Percentiles rank a stretch among this genome's conserved stretches.
phyloP scores from a whole-genome alignment of 352 stramenopile species.

The Elongisporangium undulatum region DNA sequence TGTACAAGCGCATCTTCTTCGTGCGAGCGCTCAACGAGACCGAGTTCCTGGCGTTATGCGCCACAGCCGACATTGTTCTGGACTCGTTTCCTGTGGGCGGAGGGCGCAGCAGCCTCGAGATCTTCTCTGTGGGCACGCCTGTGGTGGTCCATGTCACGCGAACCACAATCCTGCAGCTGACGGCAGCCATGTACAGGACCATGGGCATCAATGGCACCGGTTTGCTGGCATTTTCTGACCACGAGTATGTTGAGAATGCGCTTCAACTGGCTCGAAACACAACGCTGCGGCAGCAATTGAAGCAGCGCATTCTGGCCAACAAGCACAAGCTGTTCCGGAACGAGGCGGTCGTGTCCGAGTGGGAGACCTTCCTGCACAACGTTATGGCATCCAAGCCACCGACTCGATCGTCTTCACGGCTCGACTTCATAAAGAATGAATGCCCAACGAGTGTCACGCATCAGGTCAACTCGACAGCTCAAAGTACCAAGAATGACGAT shows the following conservation, averaged over 20 bases:
- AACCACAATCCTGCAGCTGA: conserved; percentile 60
- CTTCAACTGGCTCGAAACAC: conserved; percentile 25
- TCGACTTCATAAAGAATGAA: background rate
- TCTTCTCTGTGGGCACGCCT: conserved; percentile 54
- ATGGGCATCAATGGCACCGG: conserved; percentile 31
- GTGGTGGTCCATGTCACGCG: conserved; percentile 44
- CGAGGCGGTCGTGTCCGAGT: conserved; percentile 28
- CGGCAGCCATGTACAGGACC: conserved; percentile 46
- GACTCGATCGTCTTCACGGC: background rate
- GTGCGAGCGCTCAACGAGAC: conserved; percentile 23
- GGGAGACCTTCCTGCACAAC: conserved; percentile 27
- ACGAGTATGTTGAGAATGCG: conserved; percentile 17
- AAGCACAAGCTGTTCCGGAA: conserved; percentile 33
- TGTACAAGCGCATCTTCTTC: conserved; percentile 41
- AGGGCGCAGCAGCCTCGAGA: conserved; percentile 51
- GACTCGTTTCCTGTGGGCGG: conserved; percentile 67
- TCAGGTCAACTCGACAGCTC: background rate
- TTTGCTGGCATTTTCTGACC: conserved; percentile 20
- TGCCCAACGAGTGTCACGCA: background rate
- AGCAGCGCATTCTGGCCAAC: conserved; percentile 19
- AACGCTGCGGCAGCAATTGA: conserved; percentile 8
- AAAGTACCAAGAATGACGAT: background rate
- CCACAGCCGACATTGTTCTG: conserved; percentile 41
- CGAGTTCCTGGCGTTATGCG: conserved; percentile 41
- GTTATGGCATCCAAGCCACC: conserved; percentile 11